Percentiles rank a stretch among this genome's conserved stretches.
phyloP scores from a whole-genome alignment of 768 basidiomycete species.

The Sistotremastrum niveocremeum region DNA sequence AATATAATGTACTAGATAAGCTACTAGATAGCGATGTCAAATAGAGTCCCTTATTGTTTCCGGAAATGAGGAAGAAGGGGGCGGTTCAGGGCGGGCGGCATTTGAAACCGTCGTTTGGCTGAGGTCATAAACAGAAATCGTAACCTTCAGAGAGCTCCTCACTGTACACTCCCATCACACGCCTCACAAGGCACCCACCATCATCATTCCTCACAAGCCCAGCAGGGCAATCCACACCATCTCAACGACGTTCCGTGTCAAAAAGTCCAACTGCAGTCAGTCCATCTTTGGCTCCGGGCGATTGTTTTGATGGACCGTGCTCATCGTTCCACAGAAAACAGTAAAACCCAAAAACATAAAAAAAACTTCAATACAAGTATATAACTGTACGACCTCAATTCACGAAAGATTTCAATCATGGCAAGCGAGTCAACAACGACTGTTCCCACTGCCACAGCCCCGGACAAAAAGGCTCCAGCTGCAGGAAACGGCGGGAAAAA shows the following conservation, averaged over 20 bases:
- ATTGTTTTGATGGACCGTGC: conserved; percentile 3
- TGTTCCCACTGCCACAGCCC: conserved; percentile 35
- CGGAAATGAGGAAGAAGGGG: too few species aligned
- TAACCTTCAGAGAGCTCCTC: too few species aligned
- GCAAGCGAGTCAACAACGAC: conserved; percentile 41
- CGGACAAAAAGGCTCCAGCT: conserved; percentile 60
- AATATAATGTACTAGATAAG: not conserved
- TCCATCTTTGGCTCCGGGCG: conserved; percentile 8
- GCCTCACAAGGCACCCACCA: conserved; percentile 44
- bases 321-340: conserved; percentile 27
- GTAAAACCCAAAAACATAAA: conserved; percentile 33
- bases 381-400: too few species aligned
- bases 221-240: conserved; percentile 71
- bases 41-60: too few species aligned
- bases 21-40: not conserved
- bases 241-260: conserved; percentile 13
- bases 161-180: conserved; percentile 26
- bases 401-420: too few species aligned
- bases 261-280: conserved; percentile 10
- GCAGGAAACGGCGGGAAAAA: conserved; percentile 31
- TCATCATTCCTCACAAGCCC: conserved; percentile 67
- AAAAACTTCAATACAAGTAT: conserved; percentile 16
- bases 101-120: too few species aligned
- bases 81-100: too few species aligned
- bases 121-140: too few species aligned